phyloP scores from a whole-genome alignment of 768 basidiomycete genomes.

The Termitomyces sp. region DNA sequence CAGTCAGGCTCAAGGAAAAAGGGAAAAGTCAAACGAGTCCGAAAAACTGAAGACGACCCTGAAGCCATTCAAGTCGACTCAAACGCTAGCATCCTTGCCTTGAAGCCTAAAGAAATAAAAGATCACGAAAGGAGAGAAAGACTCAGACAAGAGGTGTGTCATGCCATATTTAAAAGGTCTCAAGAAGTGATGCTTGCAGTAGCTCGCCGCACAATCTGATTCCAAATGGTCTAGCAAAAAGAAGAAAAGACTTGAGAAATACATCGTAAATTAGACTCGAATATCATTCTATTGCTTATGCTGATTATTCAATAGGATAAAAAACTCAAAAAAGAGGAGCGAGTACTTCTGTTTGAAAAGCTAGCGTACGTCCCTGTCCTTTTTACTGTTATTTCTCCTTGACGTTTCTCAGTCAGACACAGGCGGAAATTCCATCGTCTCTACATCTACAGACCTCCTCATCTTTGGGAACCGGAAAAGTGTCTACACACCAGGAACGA shows the following conservation, averaged over 20 bases:
- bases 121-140: constrained; percentile 57
- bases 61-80: constrained; percentile 36
- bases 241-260: constrained; percentile 86
- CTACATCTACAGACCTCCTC: constrained; percentile 74
- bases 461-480: constrained; percentile 75
- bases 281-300: background rate
- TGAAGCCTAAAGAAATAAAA: constrained; percentile 59
- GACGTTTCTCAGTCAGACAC: constrained; percentile 58
- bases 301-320: constrained; percentile 60
- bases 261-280: constrained; percentile 61
- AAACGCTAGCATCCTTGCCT: constrained; percentile 55
- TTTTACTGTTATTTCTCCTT: constrained; percentile 15
- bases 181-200: constrained; percentile 1
- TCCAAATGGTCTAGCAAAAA: constrained; percentile 82
- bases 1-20: constrained; percentile 62
- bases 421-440: constrained; percentile 59
- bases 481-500: constrained; percentile 55
- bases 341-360: constrained; percentile 72
- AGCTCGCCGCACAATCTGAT: constrained; percentile 53
- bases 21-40: constrained; percentile 37
- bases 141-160: constrained; percentile 55
- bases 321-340: constrained; percentile 89
- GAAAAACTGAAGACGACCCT: constrained; percentile 14
- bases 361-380: constrained; percentile 56
- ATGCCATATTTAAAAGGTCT: background rate